These are phyloP conservation scores for Mycena filopes DNA, from an alignment of 768 basidiomycete genomes.

Conservation along the genomic window DNA sequence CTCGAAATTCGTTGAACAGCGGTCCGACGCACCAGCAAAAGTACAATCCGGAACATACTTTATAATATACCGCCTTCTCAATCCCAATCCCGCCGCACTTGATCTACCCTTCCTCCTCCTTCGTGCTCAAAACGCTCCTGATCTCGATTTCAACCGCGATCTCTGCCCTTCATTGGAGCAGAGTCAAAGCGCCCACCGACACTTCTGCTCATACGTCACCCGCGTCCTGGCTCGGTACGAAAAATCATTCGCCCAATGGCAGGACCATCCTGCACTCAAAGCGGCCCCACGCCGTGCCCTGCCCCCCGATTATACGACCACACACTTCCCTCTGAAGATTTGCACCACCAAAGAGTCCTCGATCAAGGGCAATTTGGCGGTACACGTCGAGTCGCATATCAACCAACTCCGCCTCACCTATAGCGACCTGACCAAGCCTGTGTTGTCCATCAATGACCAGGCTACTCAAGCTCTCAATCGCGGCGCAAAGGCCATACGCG, in stretches of 20 bases:
- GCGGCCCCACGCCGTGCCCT: background rate
- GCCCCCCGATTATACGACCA: background rate
- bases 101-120: background rate
- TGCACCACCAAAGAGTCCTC: background rate
- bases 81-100: background rate
- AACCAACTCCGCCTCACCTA: background rate
- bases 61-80: background rate
- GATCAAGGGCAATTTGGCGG: conserved; percentile 1
- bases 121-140: background rate
- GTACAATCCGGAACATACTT: background rate
- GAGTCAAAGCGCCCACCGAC: background rate
- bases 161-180: background rate
- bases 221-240: background rate
- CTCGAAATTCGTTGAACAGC: conserved; percentile 3
- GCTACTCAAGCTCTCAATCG: background rate
- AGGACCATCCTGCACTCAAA: background rate
- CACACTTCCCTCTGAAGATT: background rate
- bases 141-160: background rate
- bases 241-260: background rate
- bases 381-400: background rate
- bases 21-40: background rate
- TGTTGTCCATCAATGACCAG: background rate
- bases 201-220: background rate
- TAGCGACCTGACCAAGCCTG: background rate
- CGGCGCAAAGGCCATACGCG: background rate